Conservation (phyloP, 2,329 filamentous ascomycete species). For the Nothophaeocryptopus gaeumannii region DNA sequence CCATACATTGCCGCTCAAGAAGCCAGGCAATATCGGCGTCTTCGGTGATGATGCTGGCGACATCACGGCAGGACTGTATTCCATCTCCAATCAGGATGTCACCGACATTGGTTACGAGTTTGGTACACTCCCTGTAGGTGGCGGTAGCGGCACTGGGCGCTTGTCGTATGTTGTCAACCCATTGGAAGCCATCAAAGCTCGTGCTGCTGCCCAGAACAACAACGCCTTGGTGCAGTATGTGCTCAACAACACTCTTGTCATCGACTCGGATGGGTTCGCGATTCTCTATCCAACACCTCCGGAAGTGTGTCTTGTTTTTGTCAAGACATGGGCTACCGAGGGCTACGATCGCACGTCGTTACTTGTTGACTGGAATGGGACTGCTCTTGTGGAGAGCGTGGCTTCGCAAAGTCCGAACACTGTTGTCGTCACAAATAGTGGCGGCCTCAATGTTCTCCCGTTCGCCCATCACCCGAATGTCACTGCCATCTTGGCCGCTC, state of each 20-base stretch:
- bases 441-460: slow-evolving; percentile 46
- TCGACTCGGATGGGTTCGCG: slow-evolving; percentile 29
- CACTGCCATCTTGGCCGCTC: slow-evolving; percentile 74
- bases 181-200: slow-evolving; percentile 41
- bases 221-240: slow-evolving; percentile 47
- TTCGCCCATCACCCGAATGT: slow-evolving; percentile 52
- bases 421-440: slow-evolving; percentile 63
- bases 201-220: slow-evolving; percentile 29
- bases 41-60: slow-evolving; percentile 51
- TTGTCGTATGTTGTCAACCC: slow-evolving; percentile 41
- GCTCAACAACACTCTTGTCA: slow-evolving; percentile 39
- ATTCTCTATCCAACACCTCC: slow-evolving; percentile 45
- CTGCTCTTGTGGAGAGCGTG: slow-evolving; percentile 45
- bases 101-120: slow-evolving; percentile 35
- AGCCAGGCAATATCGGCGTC: slow-evolving; percentile 48
- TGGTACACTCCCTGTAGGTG: slow-evolving; percentile 45
- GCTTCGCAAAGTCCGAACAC: slow-evolving; percentile 57
- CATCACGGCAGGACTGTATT: slow-evolving; percentile 50
- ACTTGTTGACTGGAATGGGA: slow-evolving; percentile 44
- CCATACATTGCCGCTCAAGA: slow-evolving; percentile 52
- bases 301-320: slow-evolving; percentile 56
- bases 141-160: slow-evolving; percentile 43
- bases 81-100: slow-evolving; percentile 14
- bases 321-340: slow-evolving; percentile 54
- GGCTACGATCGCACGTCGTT: slow-evolving; percentile 43